Conservation (phyloP, 1,284 basidiomycete species). For the Nidula niveotomentosa region DNA sequence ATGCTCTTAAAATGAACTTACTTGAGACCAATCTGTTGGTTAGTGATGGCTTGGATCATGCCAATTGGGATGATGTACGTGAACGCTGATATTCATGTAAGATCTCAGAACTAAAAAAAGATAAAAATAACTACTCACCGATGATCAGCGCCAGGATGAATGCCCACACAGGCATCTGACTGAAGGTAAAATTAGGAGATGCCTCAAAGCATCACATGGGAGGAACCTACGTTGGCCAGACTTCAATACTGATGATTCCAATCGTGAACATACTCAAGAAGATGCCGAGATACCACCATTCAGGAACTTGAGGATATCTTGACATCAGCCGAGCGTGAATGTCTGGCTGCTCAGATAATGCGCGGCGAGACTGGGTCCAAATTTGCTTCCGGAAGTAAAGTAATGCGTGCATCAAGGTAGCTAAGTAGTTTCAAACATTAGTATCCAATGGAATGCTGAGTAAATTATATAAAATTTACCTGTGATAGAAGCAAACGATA, state of each 20-base stretch:
- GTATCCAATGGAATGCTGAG: constrained; percentile 20
- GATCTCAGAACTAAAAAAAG: no score
- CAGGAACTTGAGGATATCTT: constrained; percentile 69
- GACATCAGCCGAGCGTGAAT: constrained; percentile 82
- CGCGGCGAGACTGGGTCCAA: constrained; percentile 59
- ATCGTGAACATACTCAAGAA: constrained; percentile 49
- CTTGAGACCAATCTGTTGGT: constrained; percentile 60
- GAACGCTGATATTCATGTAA: constrained; percentile 30
- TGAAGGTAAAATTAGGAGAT: neutral
- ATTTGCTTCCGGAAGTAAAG: constrained; percentile 82
- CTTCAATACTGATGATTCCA: constrained; percentile 46
- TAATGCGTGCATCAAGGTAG: constrained; percentile 70
- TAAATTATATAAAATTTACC: constrained; percentile 11
- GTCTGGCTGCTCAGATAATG: constrained; percentile 76
- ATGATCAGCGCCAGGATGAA: constrained; percentile 47
- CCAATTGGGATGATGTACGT: constrained; percentile 63
- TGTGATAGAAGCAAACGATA: constrained; percentile 60
- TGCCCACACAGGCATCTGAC: constrained; percentile 58
- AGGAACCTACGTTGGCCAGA: constrained; percentile 33
- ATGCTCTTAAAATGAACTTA: constrained; percentile 19
- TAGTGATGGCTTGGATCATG: constrained; percentile 65
- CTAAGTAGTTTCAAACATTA: constrained; percentile 61
- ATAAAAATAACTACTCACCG: constrained; percentile 14
- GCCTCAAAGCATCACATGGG: no score
- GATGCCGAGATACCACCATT: constrained; percentile 67